Base-by-base conservation (phyloP, 768 basidiomycete genomes). In the Lentinula detonsa region DNA sequence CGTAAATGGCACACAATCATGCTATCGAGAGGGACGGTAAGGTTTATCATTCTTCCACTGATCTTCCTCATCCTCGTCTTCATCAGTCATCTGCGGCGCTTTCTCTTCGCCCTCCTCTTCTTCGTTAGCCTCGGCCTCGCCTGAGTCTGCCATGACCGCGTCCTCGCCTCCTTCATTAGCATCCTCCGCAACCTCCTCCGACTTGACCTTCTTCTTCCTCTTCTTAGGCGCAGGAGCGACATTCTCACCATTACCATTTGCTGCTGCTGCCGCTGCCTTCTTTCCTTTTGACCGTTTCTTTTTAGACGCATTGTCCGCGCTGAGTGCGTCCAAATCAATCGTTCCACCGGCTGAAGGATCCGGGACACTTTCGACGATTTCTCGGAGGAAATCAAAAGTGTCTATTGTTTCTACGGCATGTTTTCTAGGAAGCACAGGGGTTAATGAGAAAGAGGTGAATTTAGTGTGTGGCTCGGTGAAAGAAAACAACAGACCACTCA, bases 301-400 rank as follows among this genome's bases (percentile, higher is more conserved):
- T 28, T 28, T 28, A 42, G 73, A 72, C 34, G 71, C 74, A 62
- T 67, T 70, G 54, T 85, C 82, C 6, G 77, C 73, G 21, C 73
- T 78, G 66, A 88, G 88, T 13, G 79, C 78, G 51, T 88, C 87
- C 15, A 91, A 71, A 67, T 90, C 85, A 46, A 90, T 84, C 0
- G 88, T 91, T 2, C 88, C 91, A 10, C 91, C 90, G 18, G 85
- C 85, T 3, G 91, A 89, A 0, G 95, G 95, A 72, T 98, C 95
- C 0, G 92, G 89, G 5, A 96, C 85, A 39, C 79, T 75, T 68
- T 90, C 86, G 23, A 96, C 94, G 57, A 97, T 85, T 70, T 98
- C 95, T 70, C 92, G 90, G 35, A 98, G 82, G 73, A 98, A 98
- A 72, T 98, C 96, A 54, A 98, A 85, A 78, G 86, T 91, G 64